Percentiles rank a stretch among this genome's conserved stretches.
phyloP scores from a whole-genome alignment of 164 flowering plant species.

The Pachysandra terminalis region DNA sequence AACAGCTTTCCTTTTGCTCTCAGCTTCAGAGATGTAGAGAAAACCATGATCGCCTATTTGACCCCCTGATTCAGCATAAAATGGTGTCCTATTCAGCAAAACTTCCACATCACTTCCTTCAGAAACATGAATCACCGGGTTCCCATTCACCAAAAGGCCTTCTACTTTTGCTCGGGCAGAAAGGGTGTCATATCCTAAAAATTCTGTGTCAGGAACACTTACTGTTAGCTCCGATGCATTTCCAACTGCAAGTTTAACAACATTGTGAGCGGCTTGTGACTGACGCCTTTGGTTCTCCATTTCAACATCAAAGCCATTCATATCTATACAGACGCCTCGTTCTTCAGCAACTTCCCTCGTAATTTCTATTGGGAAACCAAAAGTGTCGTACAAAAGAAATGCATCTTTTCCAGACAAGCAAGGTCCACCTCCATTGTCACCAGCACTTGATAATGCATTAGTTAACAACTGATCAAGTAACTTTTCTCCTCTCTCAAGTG shows the following conservation, averaged over 20 bases:
- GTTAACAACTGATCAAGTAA: slow-evolving; percentile 73
- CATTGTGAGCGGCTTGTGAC: slow-evolving; percentile 89
- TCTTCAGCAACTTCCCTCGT: slow-evolving; percentile 86
- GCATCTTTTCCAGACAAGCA: slow-evolving; percentile 81
- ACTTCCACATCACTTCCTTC: slow-evolving; percentile 87
- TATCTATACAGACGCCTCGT: slow-evolving; percentile 66
- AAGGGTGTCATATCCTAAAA: slow-evolving; percentile 84
- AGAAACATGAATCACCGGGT: slow-evolving; percentile 52
- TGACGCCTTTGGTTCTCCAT: slow-evolving; percentile 90
- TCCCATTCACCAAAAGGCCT: slow-evolving; percentile 74
- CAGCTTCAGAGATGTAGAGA: slow-evolving; percentile 45
- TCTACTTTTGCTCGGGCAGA: slow-evolving; percentile 59
- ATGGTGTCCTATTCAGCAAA: slow-evolving; percentile 74
- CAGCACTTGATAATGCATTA: slow-evolving; percentile 45
- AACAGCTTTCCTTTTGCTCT: slow-evolving; percentile 34
- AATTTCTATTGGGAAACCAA: slow-evolving; percentile 91
- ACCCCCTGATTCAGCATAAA: slow-evolving; percentile 98
- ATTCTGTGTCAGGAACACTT: slow-evolving; percentile 65
- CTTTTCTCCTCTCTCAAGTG: slow-evolving; percentile 93
- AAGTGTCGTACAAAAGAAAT: slow-evolving; percentile 85
- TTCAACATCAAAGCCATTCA: slow-evolving; percentile 67
- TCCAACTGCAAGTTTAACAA: slow-evolving; percentile 72
- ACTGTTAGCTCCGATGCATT: slow-evolving; percentile 42
- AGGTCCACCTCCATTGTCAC: slow-evolving; percentile 41
- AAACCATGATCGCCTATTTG: slow-evolving; percentile 86